A percentile compares a stretch with the other conserved stretches of the same genome.
Conservation (phyloP, 495 filamentous ascomycete species). For the Podospora bellae-mahoneyi region DNA sequence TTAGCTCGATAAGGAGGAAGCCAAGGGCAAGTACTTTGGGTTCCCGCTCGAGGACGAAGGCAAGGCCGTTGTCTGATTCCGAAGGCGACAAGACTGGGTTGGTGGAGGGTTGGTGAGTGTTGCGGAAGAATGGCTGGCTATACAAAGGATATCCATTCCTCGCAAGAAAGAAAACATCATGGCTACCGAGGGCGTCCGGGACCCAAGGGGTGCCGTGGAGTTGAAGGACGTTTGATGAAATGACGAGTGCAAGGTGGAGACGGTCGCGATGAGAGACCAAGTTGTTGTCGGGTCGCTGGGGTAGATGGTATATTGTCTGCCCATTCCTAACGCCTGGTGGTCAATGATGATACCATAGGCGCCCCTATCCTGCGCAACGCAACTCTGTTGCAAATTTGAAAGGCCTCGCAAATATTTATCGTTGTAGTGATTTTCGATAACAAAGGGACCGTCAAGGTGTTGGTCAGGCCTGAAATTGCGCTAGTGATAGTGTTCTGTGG, state of each 20-base stretch:
- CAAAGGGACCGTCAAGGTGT: neutral
- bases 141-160: neutral
- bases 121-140: neutral
- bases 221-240: slow-evolving; percentile 30
- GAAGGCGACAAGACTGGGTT: neutral
- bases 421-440: neutral
- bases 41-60: neutral
- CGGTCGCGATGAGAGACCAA: slow-evolving; percentile 14
- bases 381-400: neutral
- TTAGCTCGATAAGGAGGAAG: slow-evolving; percentile 1
- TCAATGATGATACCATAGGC: neutral
- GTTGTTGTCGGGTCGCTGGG: slow-evolving; percentile 3
- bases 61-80: neutral
- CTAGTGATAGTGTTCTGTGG: neutral
- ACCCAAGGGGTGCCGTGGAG: slow-evolving; percentile 32
- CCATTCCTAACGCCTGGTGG: neutral
- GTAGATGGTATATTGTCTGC: neutral
- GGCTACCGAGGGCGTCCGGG: slow-evolving; percentile 20
- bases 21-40: neutral
- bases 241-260: slow-evolving; percentile 26
- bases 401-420: neutral
- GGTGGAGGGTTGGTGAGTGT: neutral
- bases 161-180: slow-evolving; percentile 25
- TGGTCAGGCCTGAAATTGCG: neutral
- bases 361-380: neutral